Evolutionary conservation across 257 asterid genomes (phyloP).

Genomic region (Mentha longifolia): DNA sequence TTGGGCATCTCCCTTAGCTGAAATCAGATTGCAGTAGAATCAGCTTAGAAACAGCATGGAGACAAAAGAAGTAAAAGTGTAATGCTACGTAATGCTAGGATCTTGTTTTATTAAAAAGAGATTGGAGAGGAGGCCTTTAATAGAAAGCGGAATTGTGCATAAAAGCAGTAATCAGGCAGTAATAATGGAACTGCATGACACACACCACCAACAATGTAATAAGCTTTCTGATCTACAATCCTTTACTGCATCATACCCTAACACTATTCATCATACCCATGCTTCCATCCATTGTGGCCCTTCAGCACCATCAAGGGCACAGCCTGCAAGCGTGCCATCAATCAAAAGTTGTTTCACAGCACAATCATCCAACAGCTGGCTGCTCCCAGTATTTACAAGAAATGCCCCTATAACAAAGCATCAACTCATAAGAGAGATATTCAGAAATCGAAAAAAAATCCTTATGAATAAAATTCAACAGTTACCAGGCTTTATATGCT

Average conservation of each 20-base stretch:
- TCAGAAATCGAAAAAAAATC: slow-evolving; percentile 15
- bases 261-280: slow-evolving; percentile 92
- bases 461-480: slow-evolving; percentile 17
- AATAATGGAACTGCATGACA: slow-evolving; percentile 9
- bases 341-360: slow-evolving; percentile 98
- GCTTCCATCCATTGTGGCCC: slow-evolving; percentile 99
- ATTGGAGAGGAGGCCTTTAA: neutral
- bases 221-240: slow-evolving; percentile 38
- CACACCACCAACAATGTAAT: slow-evolving; percentile 17
- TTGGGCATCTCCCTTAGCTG: slow-evolving; percentile 99
- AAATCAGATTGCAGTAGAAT: slow-evolving; percentile 33
- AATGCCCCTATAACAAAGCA: slow-evolving; percentile 78
- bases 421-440: slow-evolving; percentile 36
- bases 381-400: slow-evolving; percentile 98
- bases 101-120: neutral
- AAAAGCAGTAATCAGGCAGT: slow-evolving; percentile 21
- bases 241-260: slow-evolving; percentile 66
- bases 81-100: slow-evolving; percentile 16
- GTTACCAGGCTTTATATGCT: slow-evolving; percentile 92
- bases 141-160: slow-evolving; percentile 3
- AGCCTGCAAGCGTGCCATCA: slow-evolving; percentile 95
- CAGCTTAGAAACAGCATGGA: slow-evolving; percentile 18
- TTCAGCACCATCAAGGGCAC: slow-evolving; percentile 99
- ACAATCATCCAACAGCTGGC: slow-evolving; percentile 98
- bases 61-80: neutral